Conservation (phyloP, 176 grass and related monocot genomes). For the Carex littledalei region DNA sequence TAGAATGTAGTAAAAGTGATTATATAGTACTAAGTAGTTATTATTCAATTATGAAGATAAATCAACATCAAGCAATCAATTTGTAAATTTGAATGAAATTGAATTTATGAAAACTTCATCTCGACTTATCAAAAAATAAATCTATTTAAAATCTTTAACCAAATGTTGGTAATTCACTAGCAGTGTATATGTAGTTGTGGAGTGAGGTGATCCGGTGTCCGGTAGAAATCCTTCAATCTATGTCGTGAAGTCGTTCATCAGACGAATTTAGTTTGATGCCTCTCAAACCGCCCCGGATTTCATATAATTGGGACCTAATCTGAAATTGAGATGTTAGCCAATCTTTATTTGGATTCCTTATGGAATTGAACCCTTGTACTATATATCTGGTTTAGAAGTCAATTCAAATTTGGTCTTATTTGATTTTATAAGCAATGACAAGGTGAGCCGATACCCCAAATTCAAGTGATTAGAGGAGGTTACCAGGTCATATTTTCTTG, state of each 20-base stretch:
- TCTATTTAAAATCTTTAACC: background rate
- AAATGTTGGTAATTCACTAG: background rate
- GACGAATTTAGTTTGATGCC: no score
- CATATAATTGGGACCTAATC: background rate
- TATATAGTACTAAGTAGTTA: no score
- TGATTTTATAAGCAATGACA: conserved; percentile 22
- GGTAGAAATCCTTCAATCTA: no score
- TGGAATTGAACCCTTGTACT: background rate
- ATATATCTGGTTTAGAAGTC: conserved; percentile 1
- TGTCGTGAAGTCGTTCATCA: no score
- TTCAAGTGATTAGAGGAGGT: background rate
- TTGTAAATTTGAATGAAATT: background rate
- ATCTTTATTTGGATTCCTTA: background rate
- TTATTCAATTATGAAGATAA: no score
- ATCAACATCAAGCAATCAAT: background rate
- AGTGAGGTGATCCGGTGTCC: no score
- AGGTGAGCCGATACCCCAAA: background rate
- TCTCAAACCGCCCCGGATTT: no score
- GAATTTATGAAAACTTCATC: background rate
- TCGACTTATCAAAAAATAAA: background rate
- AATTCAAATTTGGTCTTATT: conserved; percentile 20
- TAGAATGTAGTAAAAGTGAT: no score
- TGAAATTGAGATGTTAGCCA: background rate
- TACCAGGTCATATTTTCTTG: background rate
- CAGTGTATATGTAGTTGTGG: no score